Conservation (phyloP, 371 early-diverging fungal genomes). For the Lichtheimia ramosa region DNA sequence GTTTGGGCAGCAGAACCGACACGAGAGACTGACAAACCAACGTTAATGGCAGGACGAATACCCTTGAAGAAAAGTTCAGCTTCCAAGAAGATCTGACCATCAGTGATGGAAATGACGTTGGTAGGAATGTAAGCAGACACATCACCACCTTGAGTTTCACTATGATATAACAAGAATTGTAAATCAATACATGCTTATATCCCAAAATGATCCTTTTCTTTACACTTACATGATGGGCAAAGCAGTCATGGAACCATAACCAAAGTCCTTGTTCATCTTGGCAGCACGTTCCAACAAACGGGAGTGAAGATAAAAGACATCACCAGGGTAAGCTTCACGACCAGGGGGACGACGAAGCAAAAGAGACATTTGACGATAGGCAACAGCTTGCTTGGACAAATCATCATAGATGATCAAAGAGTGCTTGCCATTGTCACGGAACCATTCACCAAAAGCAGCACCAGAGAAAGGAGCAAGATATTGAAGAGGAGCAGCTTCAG, state of each 20-base stretch:
- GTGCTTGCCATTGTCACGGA: conserved; percentile 96
- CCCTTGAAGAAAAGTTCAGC: conserved; percentile 98
- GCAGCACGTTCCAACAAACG: conserved; percentile 96
- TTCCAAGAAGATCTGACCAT: conserved; percentile 91
- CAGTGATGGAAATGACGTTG: conserved; percentile 98
- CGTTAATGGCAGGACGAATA: conserved; percentile 97
- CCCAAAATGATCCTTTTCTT: conserved; percentile 44
- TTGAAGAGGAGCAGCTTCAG: too few species aligned
- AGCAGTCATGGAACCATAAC: conserved; percentile 92
- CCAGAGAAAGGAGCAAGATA: too few species aligned
- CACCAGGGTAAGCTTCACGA: conserved; percentile 98
- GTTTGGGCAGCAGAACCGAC: conserved; percentile 98
- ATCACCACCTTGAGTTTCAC: conserved; percentile 97
- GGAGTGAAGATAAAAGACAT: conserved; percentile 97
- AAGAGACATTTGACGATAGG: conserved; percentile 97
- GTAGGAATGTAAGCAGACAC: conserved; percentile 98
- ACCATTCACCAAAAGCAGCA: too few species aligned
- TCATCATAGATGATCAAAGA: conserved; percentile 94
- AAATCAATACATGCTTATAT: background rate
- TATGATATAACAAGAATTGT: background rate
- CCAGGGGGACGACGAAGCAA: conserved; percentile 97
- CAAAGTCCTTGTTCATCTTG: conserved; percentile 93
- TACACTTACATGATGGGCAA: conserved; percentile 93
- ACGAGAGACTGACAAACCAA: conserved; percentile 97
- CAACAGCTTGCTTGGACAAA: conserved; percentile 97